phyloP scores from a whole-genome alignment of 352 stramenopile genomes.

The Phytophthora sp. region DNA sequence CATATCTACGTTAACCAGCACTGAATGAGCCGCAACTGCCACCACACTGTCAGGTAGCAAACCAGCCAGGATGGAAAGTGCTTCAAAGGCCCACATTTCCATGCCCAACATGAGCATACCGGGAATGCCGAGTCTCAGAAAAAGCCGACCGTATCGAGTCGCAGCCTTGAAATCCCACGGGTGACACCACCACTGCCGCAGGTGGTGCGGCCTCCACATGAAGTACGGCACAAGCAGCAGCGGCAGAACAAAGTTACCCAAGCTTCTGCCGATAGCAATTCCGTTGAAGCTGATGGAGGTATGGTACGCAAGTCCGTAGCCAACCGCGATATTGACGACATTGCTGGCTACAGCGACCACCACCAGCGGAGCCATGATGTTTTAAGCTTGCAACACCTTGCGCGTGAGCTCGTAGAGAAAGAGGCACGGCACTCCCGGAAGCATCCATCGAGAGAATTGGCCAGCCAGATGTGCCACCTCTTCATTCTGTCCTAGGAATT shows the following conservation, averaged over 20 bases:
- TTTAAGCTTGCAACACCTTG: constrained; percentile 73
- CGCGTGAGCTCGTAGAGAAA: constrained; percentile 80
- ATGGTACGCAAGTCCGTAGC: constrained; percentile 69
- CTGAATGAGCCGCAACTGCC: constrained; percentile 55
- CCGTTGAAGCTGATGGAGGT: constrained; percentile 69
- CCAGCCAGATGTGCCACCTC: constrained; percentile 54
- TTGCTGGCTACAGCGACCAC: constrained; percentile 55
- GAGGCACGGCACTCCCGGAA: constrained; percentile 63
- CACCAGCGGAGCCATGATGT: constrained; percentile 70
- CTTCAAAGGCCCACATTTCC: constrained; percentile 66
- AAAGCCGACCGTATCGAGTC: constrained; percentile 31
- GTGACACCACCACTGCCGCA: constrained; percentile 39
- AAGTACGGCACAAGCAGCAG: constrained; percentile 57
- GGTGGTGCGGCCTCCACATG: constrained; percentile 24
- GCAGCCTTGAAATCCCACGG: constrained; percentile 37
- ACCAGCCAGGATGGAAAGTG: constrained; percentile 49
- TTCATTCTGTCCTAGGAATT: constrained; percentile 40
- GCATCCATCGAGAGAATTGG: constrained; percentile 55
- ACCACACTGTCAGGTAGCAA: constrained; percentile 51
- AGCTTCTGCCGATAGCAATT: constrained; percentile 60
- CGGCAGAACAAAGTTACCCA: constrained; percentile 49
- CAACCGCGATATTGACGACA: constrained; percentile 57
- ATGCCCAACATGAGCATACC: constrained; percentile 63
- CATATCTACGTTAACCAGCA: constrained; percentile 56
- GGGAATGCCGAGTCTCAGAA: constrained; percentile 49